Percentiles rank a stretch among this genome's conserved stretches.
Evolutionary conservation across 139 green algal species (phyloP).

Genomic region (Zygnema circumcarinatum): DNA sequence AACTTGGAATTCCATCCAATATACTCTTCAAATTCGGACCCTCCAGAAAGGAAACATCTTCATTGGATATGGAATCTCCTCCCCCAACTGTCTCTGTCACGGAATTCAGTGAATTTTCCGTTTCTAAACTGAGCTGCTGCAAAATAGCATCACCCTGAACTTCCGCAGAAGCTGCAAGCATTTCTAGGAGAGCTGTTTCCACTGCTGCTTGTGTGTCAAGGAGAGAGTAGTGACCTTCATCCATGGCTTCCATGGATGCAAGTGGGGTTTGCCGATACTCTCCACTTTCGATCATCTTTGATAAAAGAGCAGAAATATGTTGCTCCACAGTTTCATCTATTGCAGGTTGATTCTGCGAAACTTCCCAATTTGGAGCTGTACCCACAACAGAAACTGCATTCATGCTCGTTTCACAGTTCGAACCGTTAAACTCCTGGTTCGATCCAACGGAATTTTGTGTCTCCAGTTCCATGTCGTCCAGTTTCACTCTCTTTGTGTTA

Average conservation of each 20-base stretch:
- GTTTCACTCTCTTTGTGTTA: background rate
- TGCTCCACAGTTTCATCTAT: background rate
- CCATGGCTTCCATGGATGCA: background rate
- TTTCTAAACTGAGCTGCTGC: background rate
- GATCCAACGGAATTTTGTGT: background rate
- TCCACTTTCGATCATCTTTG: background rate
- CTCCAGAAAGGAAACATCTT: too few relatives aligned
- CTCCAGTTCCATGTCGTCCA: background rate
- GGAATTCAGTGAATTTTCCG: background rate
- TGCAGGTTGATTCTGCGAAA: too few relatives aligned
- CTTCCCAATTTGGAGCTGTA: background rate
- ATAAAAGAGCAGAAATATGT: background rate
- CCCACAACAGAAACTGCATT: background rate
- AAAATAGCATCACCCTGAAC: background rate
- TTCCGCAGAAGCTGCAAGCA: background rate
- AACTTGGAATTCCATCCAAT: background rate
- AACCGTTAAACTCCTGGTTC: background rate
- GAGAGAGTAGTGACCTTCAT: background rate
- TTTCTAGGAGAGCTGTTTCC: background rate
- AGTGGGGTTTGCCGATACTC: background rate
- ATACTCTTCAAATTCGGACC: background rate
- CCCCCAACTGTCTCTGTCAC: background rate
- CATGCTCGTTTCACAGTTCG: background rate
- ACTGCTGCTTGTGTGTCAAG: background rate
- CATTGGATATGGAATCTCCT: background rate